Evolutionary conservation across 1,139 yeast genomes (phyloP), one percentile per base, ranked within the genome.

Genomic region (Nadsonia starkeyi-henricii): DNA sequence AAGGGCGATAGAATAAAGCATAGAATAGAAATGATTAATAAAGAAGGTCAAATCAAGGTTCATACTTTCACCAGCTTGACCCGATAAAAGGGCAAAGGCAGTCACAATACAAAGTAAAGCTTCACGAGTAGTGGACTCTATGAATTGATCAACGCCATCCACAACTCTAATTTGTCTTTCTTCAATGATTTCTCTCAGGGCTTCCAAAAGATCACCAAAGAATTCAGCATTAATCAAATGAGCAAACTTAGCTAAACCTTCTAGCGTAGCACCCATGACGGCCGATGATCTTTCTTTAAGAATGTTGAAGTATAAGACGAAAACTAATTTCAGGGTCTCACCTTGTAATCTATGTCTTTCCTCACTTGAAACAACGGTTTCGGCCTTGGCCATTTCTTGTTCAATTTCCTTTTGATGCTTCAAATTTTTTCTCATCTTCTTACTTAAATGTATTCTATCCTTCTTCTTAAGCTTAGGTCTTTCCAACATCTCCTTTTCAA

Each of bases 201-300:
- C 95, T 62, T 84, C 94, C 46, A 91, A 71, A 64, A 91, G 79
- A 63, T 91, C 98, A 28, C 97, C 97, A 57, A 91, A 74, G 48
- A 91, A 71, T 56, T 91, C 97, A 49, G 91, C 78, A 61, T 91
- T 91, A 39, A 94, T 89, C 79, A 89, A 81, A 60, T 82, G 91
- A 2, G 97, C 95, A 62, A 82, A 88, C 61, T 78, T 79, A 1
- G 96, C 85, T 51, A 91, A 68, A 5, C 97, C 97, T 69, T 91
- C 97, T 48, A 91, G 71, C 0, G 91, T 94, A 0, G 91, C 74
- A 8, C 94, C 95, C 72, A 86, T 79, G 50, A 91, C 70, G n/a
- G 77, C 75, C 45, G 77, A 75, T 26, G 78, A 74, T 44, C 78
- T 73, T 28, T 73, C 74, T 61, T 77, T 83, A 54, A 91, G 71